Conservation (phyloP, 2,329 filamentous ascomycete genomes). For the Pyricularia sp. region DNA sequence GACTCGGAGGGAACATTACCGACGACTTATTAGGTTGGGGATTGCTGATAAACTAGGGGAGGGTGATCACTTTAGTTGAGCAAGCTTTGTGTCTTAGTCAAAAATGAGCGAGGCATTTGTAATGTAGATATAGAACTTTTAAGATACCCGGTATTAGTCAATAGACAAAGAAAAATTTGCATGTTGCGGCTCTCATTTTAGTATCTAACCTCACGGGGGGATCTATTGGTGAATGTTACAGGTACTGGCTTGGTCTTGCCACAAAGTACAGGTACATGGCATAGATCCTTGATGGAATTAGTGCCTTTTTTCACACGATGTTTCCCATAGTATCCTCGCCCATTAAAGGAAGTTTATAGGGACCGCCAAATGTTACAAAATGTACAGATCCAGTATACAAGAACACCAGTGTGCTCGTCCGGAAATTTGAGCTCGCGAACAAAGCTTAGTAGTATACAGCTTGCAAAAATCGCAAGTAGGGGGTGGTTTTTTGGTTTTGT, state of each 20-base stretch:
- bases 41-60: conserved; percentile 48
- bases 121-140: not conserved
- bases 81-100: not conserved
- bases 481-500: not conserved
- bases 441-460: conserved; percentile 4
- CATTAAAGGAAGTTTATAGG: not conserved
- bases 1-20: conserved; percentile 27
- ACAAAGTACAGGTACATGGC: not conserved
- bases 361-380: not conserved
- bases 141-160: not conserved
- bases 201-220: not conserved
- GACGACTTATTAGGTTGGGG: conserved; percentile 38
- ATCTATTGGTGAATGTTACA: not conserved
- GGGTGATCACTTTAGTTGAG: conserved; percentile 58
- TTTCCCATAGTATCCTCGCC: not conserved
- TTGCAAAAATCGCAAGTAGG: conserved; percentile 1
- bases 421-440: not conserved
- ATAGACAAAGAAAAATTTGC: not conserved
- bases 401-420: not conserved
- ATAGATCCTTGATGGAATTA: not conserved
- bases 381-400: not conserved
- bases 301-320: not conserved
- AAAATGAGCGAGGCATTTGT: not conserved
- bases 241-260: not conserved
- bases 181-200: not conserved